These are phyloP conservation scores for Crucibulum laeve DNA, from an alignment of 768 basidiomycete genomes.

Conservation along the genomic window DNA sequence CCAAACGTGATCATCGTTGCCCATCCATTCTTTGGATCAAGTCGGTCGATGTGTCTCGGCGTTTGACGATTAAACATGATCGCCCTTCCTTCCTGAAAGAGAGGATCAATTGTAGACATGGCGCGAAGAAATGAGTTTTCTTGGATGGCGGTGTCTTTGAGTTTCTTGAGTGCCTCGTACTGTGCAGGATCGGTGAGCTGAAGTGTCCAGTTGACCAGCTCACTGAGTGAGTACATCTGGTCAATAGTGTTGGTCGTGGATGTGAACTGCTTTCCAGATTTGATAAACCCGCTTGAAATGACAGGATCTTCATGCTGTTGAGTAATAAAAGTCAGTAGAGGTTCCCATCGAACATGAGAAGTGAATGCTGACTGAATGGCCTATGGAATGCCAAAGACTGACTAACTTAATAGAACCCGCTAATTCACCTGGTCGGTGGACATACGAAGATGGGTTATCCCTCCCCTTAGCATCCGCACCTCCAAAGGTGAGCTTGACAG, in stretches of 20 bases:
- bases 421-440: neutral
- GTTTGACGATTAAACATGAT: constrained; percentile 14
- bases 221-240: neutral
- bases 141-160: constrained; percentile 2
- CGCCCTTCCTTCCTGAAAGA: constrained; percentile 10
- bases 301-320: neutral
- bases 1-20: constrained; percentile 8
- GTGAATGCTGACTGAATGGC: neutral
- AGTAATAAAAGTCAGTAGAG: neutral
- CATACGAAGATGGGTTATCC: neutral
- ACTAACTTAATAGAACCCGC: neutral
- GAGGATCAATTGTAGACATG: constrained; percentile 9
- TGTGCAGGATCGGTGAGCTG: constrained; percentile 5
- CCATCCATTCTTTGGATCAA: constrained; percentile 10
- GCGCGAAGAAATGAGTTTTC: constrained; percentile 5
- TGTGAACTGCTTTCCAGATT: neutral
- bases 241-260: neutral
- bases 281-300: neutral
- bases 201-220: constrained; percentile 5
- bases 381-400: neutral
- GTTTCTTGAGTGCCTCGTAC: constrained; percentile 3
- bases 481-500: neutral
- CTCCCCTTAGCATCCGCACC: neutral
- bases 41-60: constrained; percentile 7
- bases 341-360: neutral